Evolutionary conservation across 2,329 filamentous ascomycete genomes (phyloP).

Genomic region (Paecilomyces sp.): DNA sequence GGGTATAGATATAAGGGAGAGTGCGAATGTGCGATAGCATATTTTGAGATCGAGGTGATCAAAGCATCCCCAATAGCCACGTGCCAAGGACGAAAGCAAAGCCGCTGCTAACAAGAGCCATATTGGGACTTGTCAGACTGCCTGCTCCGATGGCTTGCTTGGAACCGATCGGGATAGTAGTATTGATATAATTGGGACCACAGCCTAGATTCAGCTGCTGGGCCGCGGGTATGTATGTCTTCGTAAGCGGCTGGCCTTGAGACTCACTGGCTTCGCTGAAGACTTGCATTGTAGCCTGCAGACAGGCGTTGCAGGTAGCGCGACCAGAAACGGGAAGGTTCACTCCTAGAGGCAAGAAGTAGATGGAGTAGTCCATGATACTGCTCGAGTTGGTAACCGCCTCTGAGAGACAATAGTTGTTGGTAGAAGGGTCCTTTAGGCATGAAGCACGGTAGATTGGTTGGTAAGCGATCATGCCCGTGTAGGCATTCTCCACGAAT

Average conservation of each 20-base stretch:
- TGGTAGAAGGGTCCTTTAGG: slow-evolving; percentile 58
- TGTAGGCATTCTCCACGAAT: slow-evolving; percentile 65
- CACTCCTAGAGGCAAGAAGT: slow-evolving; percentile 76
- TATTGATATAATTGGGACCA: slow-evolving; percentile 48
- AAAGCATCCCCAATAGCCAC: neutral
- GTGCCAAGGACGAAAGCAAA: neutral
- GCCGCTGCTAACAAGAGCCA: neutral
- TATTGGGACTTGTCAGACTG: neutral
- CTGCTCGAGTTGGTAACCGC: slow-evolving; percentile 70
- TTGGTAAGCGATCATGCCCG: slow-evolving; percentile 69
- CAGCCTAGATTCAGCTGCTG: slow-evolving; percentile 62
- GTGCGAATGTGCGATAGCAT: neutral
- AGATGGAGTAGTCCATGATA: slow-evolving; percentile 69
- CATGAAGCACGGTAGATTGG: slow-evolving; percentile 76
- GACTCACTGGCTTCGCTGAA: slow-evolving; percentile 65
- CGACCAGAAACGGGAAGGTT: slow-evolving; percentile 57
- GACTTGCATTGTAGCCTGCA: slow-evolving; percentile 73
- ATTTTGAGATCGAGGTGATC: neutral
- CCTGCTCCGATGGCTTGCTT: slow-evolving; percentile 5
- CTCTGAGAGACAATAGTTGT: slow-evolving; percentile 71
- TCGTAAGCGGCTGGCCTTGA: slow-evolving; percentile 57
- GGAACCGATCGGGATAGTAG: slow-evolving; percentile 32
- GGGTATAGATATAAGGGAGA: neutral
- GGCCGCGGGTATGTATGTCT: slow-evolving; percentile 66
- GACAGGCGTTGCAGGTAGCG: slow-evolving; percentile 71